These are phyloP conservation scores for Tricholoma terreum DNA, from an alignment of 768 basidiomycete species.

Conservation along the genomic window DNA sequence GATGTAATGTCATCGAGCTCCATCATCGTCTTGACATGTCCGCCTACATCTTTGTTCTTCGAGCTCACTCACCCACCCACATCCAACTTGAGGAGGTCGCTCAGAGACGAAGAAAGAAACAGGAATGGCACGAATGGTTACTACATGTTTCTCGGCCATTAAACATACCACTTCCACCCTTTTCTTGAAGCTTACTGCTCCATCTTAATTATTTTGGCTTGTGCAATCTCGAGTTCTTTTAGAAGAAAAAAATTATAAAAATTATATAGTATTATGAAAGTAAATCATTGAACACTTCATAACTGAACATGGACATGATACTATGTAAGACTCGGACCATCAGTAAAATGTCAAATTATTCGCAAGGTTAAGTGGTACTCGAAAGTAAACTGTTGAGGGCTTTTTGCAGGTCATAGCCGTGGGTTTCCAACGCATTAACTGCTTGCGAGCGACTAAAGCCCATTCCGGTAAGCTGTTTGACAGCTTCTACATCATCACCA, in stretches of 20 bases:
- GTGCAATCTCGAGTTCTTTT: too few relatives aligned
- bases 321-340: background rate
- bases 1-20: conserved; percentile 43
- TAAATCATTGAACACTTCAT: background rate
- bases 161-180: conserved; percentile 18
- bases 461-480: conserved; percentile 83
- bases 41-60: conserved; percentile 43
- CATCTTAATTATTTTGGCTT: background rate
- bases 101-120: conserved; percentile 28
- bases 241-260: background rate
- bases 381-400: conserved; percentile 71
- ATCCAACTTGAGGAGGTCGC: conserved; percentile 39
- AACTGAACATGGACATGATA: background rate
- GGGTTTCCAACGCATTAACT: conserved; percentile 77
- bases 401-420: conserved; percentile 76
- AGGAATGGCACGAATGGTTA: conserved; percentile 43
- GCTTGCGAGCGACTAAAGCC: conserved; percentile 86
- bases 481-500: conserved; percentile 72
- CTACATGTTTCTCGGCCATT: conserved; percentile 30
- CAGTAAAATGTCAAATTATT: background rate
- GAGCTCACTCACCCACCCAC: conserved; percentile 47
- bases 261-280: background rate
- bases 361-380: background rate
- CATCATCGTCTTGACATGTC: conserved; percentile 42
- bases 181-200: conserved; percentile 1